phyloP scores from a whole-genome alignment of 805 yeast genomes.

The Grigorovia yakushimaensis region DNA sequence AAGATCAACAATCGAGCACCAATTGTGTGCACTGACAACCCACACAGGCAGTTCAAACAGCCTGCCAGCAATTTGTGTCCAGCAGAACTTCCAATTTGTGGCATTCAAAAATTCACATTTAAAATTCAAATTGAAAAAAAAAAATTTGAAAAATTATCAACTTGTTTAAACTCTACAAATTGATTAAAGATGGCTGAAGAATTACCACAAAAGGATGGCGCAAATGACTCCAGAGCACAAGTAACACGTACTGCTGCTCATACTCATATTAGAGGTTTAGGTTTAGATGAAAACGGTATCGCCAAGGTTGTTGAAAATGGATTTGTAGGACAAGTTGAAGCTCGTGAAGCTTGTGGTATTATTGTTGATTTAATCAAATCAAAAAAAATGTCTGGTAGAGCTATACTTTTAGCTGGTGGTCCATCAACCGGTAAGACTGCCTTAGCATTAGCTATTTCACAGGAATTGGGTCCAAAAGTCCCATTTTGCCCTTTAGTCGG shows the following conservation, averaged over 20 bases:
- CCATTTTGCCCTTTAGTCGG: constrained; percentile 98
- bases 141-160: background rate
- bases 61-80: background rate
- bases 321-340: constrained; percentile 59
- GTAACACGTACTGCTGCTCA: constrained; percentile 77
- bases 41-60: background rate
- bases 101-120: background rate
- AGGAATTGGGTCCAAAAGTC: constrained; percentile 92
- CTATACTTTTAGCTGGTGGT: constrained; percentile 91
- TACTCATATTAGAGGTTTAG: constrained; percentile 92
- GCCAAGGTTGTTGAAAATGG: constrained; percentile 87
- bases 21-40: background rate
- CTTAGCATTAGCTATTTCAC: constrained; percentile 88
- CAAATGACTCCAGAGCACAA: constrained; percentile 6
- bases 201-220: constrained; percentile 17
- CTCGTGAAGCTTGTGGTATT: constrained; percentile 89
- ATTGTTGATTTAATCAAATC: constrained; percentile 88
- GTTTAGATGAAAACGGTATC: constrained; percentile 79
- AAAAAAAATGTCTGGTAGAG: constrained; percentile 90
- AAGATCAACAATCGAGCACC: too few relatives aligned
- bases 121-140: background rate
- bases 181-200: constrained; percentile 44
- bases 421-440: constrained; percentile 99
- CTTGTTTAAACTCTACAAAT: constrained; percentile 41
- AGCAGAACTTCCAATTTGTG: background rate